Evolutionary conservation across 2,329 filamentous ascomycete species (phyloP).

Genomic region (Periglandula ipomoeae): DNA sequence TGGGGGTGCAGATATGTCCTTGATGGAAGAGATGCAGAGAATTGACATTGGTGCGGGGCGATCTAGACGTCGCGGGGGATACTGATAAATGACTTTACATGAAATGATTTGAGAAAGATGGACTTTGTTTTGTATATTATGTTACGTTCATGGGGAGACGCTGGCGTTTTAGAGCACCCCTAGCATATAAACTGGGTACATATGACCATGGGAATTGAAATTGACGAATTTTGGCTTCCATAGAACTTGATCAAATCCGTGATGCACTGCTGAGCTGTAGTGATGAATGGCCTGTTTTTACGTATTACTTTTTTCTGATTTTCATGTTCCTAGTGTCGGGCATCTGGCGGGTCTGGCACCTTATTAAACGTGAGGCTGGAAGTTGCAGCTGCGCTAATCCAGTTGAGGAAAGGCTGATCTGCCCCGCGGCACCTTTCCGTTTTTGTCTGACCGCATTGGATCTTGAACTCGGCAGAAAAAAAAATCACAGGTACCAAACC

Average conservation of each 20-base stretch:
- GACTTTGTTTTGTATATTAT: constrained; percentile 8
- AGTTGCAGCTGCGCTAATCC: constrained; percentile 4
- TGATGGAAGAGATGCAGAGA: constrained; percentile 62
- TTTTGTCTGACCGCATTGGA: constrained; percentile 12
- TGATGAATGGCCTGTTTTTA: too few species aligned
- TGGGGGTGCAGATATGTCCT: constrained; percentile 39
- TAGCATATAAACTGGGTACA: constrained; percentile 5
- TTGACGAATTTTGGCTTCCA: too few species aligned
- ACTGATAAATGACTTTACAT: constrained; percentile 17
- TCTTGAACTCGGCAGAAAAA: constrained; percentile 20
- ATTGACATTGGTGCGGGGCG: constrained; percentile 58
- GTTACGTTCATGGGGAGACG: constrained; percentile 8
- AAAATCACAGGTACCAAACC: constrained; percentile 16
- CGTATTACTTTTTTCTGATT: too few species aligned
- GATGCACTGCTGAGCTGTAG: too few species aligned
- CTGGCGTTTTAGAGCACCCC: constrained; percentile 9
- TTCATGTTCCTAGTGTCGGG: too few species aligned
- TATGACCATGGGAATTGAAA: neutral
- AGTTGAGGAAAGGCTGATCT: neutral
- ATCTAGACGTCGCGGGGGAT: constrained; percentile 40
- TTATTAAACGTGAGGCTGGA: neutral
- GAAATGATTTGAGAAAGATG: constrained; percentile 2
- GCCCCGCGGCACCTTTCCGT: constrained; percentile 8
- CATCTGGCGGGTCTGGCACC: neutral
- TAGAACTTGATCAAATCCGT: too few species aligned